Base-by-base conservation (phyloP, 2,329 filamentous ascomycete genomes). In the Beauveria asiatica region DNA sequence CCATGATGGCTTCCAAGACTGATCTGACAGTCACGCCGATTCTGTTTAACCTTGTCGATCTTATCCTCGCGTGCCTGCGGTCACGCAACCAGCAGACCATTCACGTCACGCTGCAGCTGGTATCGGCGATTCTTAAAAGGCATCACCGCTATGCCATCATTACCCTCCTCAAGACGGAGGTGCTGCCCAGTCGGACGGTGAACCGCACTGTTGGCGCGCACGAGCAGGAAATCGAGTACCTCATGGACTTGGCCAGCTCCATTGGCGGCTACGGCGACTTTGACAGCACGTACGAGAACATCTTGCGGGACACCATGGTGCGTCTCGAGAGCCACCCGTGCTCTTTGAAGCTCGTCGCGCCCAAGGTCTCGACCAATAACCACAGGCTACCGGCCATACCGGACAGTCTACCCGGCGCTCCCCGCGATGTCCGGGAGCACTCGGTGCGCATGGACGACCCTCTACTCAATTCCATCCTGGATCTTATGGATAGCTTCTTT, bases 21-120 rank as follows among this genome's bases (percentile, higher is more conserved):
- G 89, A 94, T 59, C 79, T 83, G 16, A 82, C 89, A 10, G 81
- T 81, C 27, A 94, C 92, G 1, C 94, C 94, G 0, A 83, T 91
- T 16, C 79, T 99, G 0, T 99, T 97, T 77, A 97, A 95, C 69
- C 78, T 99, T 10, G 90, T 95, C 25, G 94, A 99, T 74, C 81
- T 99, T 13, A 87, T 96, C 33, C 80, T 95, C 3, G 89, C 92
- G 41, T 96, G 92, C 68, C 78, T 97, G 27, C 83, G 86, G 61
- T 97, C 94, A 0, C 81, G 83, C 49, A 97, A 94, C 67, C 83
- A 89, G 57, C 92, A 97, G 70, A 97, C 94, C 1, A 88, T 96
- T 17, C 86, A 90, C 64, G 90, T 95, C 11, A 96, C 93, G 0
- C 78, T 99, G 50, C 92, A 93, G 66, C 80, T 99, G 7, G 82